Evolutionary conservation across 2,329 filamentous ascomycete species (phyloP).

Genomic region (Stachybotrys echinatus): DNA sequence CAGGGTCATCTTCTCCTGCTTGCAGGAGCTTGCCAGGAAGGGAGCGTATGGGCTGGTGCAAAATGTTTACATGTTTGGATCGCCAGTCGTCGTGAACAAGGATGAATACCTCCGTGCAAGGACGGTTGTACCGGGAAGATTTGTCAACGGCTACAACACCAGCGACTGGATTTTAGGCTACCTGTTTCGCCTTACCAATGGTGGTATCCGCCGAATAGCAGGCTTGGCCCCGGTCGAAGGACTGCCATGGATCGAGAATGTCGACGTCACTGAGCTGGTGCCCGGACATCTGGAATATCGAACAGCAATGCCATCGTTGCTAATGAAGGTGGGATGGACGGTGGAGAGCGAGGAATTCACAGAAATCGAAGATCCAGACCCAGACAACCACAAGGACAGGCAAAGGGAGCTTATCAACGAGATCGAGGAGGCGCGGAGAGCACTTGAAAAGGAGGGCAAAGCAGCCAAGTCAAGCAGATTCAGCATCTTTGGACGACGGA

Average conservation of each 20-base stretch:
- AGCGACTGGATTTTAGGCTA: constrained; percentile 98
- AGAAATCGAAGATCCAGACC: constrained; percentile 96
- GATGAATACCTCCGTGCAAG: constrained; percentile 81
- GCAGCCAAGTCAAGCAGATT: constrained; percentile 56
- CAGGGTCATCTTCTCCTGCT: constrained; percentile 85
- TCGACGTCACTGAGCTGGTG: constrained; percentile 80
- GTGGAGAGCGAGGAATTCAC: constrained; percentile 91
- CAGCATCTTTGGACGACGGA: constrained; percentile 77
- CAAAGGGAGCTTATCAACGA: constrained; percentile 94
- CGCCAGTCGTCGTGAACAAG: constrained; percentile 83
- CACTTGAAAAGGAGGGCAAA: constrained; percentile 75
- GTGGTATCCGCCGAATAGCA: constrained; percentile 83
- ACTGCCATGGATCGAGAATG: constrained; percentile 80
- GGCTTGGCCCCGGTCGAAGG: constrained; percentile 73
- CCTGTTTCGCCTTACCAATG: constrained; percentile 88
- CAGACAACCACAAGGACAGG: constrained; percentile 80
- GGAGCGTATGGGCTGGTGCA: constrained; percentile 85
- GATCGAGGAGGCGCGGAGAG: constrained; percentile 87
- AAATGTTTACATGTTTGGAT: constrained; percentile 93
- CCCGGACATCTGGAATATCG: constrained; percentile 96
- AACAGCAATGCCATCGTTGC: constrained; percentile 79
- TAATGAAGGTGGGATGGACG: constrained; percentile 84
- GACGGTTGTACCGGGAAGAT: constrained; percentile 84
- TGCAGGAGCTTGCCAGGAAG: constrained; percentile 78
- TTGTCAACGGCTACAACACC: constrained; percentile 88